Conservation (phyloP, 2,329 filamentous ascomycete species). For the Aspergillus tubingensis region DNA sequence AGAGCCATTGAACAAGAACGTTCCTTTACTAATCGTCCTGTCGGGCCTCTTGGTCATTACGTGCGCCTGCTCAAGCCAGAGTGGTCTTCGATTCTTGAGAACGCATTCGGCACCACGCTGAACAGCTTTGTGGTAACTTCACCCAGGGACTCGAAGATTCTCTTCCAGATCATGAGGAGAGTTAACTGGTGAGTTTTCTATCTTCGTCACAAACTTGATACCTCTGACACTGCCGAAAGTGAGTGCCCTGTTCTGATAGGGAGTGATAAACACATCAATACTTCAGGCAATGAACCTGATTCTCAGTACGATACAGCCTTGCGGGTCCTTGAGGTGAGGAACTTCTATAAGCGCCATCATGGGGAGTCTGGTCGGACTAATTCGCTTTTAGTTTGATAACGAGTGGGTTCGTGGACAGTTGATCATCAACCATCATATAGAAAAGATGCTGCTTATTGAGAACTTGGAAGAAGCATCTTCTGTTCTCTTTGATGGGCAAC, state of each 20-base stretch:
- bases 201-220: neutral
- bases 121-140: conserved; percentile 79
- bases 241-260: conserved; percentile 66
- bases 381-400: conserved; percentile 66
- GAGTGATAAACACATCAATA: conserved; percentile 57
- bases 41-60: conserved; percentile 81
- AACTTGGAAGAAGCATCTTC: conserved; percentile 66
- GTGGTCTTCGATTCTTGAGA: conserved; percentile 84
- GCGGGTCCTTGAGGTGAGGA: conserved; percentile 64
- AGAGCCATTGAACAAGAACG: conserved; percentile 68
- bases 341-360: neutral
- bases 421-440: conserved; percentile 79
- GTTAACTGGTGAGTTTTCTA: conserved; percentile 50
- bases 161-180: conserved; percentile 66
- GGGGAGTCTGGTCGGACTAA: conserved; percentile 21
- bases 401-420: conserved; percentile 75
- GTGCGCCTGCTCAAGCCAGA: conserved; percentile 74
- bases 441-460: conserved; percentile 79
- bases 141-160: conserved; percentile 70
- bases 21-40: conserved; percentile 69
- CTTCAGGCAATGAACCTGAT: conserved; percentile 72
- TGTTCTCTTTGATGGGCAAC: conserved; percentile 65
- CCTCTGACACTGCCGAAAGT: conserved; percentile 37
- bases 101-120: conserved; percentile 67
- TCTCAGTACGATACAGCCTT: conserved; percentile 73